phyloP scores from a whole-genome alignment of 768 basidiomycete species.

The Phylloporus rhodoxanthus region DNA sequence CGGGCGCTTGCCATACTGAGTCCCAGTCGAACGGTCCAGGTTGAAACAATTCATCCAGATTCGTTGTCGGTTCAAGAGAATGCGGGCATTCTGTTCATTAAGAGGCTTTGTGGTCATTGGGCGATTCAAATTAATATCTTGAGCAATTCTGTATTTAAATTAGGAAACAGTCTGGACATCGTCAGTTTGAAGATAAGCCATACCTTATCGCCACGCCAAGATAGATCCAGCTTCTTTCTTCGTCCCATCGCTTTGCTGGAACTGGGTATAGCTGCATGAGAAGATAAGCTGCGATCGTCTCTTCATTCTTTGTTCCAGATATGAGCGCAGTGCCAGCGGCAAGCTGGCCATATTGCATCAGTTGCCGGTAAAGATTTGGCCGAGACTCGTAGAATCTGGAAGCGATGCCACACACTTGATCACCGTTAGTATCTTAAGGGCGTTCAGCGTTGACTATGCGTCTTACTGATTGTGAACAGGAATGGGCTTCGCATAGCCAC shows the following conservation, averaged over 20 bases:
- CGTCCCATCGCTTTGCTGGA: constrained; percentile 77
- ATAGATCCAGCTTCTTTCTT: constrained; percentile 86
- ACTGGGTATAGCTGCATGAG: constrained; percentile 71
- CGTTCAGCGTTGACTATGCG: not conserved
- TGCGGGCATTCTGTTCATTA: constrained; percentile 77
- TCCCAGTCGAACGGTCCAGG: constrained; percentile 82
- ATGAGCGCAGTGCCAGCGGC: constrained; percentile 76
- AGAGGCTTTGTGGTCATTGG: constrained; percentile 66
- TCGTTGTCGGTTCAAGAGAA: constrained; percentile 84
- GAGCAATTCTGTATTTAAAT: constrained; percentile 60
- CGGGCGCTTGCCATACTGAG: constrained; percentile 83
- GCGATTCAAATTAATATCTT: constrained; percentile 82
- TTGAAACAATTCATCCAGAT: constrained; percentile 91
- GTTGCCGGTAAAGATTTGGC: constrained; percentile 60
- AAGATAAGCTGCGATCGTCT: constrained; percentile 81
- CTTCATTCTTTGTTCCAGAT: constrained; percentile 73
- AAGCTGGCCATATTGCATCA: constrained; percentile 70
- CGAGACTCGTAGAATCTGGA: constrained; percentile 74
- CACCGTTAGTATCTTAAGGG: constrained; percentile 4
- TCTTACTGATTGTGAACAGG: constrained; percentile 85
- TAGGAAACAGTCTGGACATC: not conserved
- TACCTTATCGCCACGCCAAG: constrained; percentile 85
- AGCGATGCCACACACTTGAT: constrained; percentile 77
- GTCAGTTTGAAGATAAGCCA: not conserved
- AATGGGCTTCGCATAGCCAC: constrained; percentile 84